Conservation (phyloP, 768 basidiomycete genomes). For the Tulasnella sp. region DNA sequence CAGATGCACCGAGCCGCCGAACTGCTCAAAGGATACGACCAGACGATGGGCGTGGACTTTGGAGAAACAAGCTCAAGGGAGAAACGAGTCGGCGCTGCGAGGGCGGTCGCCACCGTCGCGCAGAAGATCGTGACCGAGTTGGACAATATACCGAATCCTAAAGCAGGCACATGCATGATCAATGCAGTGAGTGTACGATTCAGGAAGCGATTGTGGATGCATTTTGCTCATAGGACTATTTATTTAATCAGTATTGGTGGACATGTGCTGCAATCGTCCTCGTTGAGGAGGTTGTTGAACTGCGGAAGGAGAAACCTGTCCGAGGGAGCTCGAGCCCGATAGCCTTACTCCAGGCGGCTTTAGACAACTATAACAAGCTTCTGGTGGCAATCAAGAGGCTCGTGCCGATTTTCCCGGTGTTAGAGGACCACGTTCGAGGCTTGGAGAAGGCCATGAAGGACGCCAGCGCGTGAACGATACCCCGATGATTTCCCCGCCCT, state of each 20-base stretch:
- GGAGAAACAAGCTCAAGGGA: neutral
- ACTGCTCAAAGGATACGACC: neutral
- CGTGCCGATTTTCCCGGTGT: neutral
- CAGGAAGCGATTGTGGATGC: too few species aligned
- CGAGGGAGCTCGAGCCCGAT: neutral
- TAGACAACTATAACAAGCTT: neutral
- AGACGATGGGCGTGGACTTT: neutral
- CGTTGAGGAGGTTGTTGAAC: neutral
- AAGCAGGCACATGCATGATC: constrained; percentile 7
- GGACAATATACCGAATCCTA: neutral
- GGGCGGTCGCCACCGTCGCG: neutral
- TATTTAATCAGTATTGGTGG: constrained; percentile 14
- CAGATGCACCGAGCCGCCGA: constrained; percentile 15
- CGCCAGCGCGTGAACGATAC: too few species aligned
- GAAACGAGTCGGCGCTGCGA: constrained; percentile 8
- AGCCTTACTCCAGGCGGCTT: neutral
- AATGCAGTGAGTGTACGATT: neutral
- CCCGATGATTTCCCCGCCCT: too few species aligned
- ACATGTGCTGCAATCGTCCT: constrained; percentile 9
- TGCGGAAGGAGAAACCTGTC: neutral
- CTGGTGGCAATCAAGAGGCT: neutral
- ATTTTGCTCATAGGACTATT: too few species aligned
- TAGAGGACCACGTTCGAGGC: neutral
- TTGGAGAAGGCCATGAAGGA: constrained; percentile 6
- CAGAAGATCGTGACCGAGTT: neutral